phyloP scores from a whole-genome alignment of 73 alveolate species.

The Durusdinium trenchii region DNA sequence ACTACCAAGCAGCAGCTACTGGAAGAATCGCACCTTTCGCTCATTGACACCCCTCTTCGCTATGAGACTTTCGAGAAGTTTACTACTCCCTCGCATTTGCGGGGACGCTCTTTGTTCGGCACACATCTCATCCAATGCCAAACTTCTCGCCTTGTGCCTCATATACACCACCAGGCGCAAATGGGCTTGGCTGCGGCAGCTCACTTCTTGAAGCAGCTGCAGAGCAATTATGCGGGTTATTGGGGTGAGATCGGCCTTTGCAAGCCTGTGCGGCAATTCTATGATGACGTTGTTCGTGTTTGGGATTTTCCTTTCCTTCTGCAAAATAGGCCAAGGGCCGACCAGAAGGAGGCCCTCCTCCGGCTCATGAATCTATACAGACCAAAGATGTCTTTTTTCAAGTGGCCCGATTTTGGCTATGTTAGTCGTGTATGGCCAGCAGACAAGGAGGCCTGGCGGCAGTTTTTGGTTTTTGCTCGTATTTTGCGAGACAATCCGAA shows the following conservation, averaged over 20 bases:
- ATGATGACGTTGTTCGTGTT: neutral
- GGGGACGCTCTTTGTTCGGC: neutral
- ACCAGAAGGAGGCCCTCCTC: too few relatives aligned
- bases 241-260: conserved; percentile 40
- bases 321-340: too few relatives aligned
- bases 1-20: neutral
- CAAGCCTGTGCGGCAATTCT: neutral
- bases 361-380: neutral
- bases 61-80: neutral
- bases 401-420: conserved; percentile 29
- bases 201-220: neutral
- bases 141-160: conserved; percentile 4
- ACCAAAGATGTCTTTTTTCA: neutral
- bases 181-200: neutral
- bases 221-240: neutral
- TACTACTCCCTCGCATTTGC: neutral
- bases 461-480: neutral
- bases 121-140: neutral
- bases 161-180: neutral
- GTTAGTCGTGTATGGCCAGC: conserved; percentile 1
- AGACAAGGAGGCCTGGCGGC: neutral
- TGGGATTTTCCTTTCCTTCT: neutral
- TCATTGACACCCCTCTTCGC: conserved; percentile 1
- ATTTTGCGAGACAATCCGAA: neutral
- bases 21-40: neutral